A percentile compares a stretch with the other conserved stretches of the same genome.
phyloP scores from a whole-genome alignment of 371 early-diverging fungal species.

The Syncephalastrum racemosum region DNA sequence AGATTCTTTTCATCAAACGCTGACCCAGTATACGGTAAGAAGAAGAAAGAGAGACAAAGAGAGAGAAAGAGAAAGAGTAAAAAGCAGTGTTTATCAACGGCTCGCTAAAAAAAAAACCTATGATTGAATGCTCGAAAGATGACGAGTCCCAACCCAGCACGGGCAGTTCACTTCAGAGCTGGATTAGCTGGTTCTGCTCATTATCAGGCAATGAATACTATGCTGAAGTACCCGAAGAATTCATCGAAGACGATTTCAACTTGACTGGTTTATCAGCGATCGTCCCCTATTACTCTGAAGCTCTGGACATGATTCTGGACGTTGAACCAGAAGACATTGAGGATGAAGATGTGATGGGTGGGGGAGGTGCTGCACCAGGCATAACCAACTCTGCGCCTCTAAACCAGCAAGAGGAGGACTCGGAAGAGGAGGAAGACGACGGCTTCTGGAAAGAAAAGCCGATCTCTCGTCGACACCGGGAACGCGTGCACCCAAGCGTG shows the following conservation, averaged over 20 bases:
- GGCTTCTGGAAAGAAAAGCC: slow-evolving; percentile 37
- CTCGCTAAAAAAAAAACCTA: too few species aligned
- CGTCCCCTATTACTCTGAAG: slow-evolving; percentile 80
- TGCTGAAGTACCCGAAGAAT: slow-evolving; percentile 85
- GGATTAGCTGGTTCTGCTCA: slow-evolving; percentile 91
- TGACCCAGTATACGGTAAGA: slow-evolving; percentile 3
- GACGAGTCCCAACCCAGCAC: slow-evolving; percentile 21
- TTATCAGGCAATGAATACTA: slow-evolving; percentile 83
- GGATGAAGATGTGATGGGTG: slow-evolving; percentile 14
- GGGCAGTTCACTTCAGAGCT: slow-evolving; percentile 43
- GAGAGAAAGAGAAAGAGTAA: too few species aligned
- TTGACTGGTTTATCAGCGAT: slow-evolving; percentile 81
- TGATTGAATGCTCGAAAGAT: slow-evolving; percentile 2
- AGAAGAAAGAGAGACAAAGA: too few species aligned
- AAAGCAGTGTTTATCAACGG: too few species aligned
- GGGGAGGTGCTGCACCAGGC: slow-evolving; percentile 9
- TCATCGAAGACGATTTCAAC: slow-evolving; percentile 93
- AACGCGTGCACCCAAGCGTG: slow-evolving; percentile 33
- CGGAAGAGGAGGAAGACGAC: slow-evolving; percentile 27
- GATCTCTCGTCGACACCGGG: slow-evolving; percentile 9
- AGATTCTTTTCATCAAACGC: slow-evolving; percentile 6
- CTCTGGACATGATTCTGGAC: slow-evolving; percentile 85
- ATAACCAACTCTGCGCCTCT: neutral
- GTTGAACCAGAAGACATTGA: slow-evolving; percentile 63
- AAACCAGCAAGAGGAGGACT: slow-evolving; percentile 11